phyloP scores from a whole-genome alignment of 805 yeast genomes.

The Saccharomycopsis sp. region DNA sequence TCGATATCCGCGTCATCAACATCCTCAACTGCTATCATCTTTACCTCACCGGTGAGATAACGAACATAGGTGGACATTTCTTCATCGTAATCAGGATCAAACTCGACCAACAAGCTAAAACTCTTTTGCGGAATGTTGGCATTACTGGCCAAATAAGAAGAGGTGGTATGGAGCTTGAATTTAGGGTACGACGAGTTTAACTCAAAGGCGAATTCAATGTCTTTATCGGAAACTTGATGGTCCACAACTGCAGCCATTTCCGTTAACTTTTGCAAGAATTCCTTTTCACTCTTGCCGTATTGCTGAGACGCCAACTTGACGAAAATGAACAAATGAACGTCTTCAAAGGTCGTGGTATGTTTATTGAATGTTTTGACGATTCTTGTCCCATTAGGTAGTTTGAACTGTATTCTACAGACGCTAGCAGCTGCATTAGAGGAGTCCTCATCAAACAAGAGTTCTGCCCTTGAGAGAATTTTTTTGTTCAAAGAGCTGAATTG shows the following conservation, averaged over 20 bases:
- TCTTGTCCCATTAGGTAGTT: slow-evolving; percentile 48
- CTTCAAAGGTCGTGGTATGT: slow-evolving; percentile 32
- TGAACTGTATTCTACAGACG: slow-evolving; percentile 41
- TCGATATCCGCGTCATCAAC: slow-evolving; percentile 2
- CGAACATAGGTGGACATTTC: slow-evolving; percentile 27
- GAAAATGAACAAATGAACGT: slow-evolving; percentile 43
- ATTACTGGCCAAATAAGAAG: slow-evolving; percentile 31
- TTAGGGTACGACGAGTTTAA: slow-evolving; percentile 61
- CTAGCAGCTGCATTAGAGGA: slow-evolving; percentile 1
- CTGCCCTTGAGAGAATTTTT: slow-evolving; percentile 4
- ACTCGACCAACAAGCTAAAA: slow-evolving; percentile 56
- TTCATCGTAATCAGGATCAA: slow-evolving; percentile 28
- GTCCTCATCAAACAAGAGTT: not conserved
- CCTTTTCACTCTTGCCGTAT: not conserved
- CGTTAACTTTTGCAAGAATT: not conserved
- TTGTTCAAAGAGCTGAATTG: slow-evolving; percentile 14
- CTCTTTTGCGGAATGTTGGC: slow-evolving; percentile 57
- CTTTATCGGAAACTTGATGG: not conserved
- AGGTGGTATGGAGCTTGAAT: slow-evolving; percentile 34
- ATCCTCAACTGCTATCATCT: slow-evolving; percentile 8
- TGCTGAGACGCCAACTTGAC: slow-evolving; percentile 9
- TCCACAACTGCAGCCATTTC: no score
- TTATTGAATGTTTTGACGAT: slow-evolving; percentile 38
- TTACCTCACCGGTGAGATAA: slow-evolving; percentile 24
- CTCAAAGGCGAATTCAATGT: slow-evolving; percentile 33